A percentile compares a stretch with the other conserved stretches of the same genome.
Conservation (phyloP, 2,329 filamentous ascomycete species). For the Neopestalotiopsis sp. region DNA sequence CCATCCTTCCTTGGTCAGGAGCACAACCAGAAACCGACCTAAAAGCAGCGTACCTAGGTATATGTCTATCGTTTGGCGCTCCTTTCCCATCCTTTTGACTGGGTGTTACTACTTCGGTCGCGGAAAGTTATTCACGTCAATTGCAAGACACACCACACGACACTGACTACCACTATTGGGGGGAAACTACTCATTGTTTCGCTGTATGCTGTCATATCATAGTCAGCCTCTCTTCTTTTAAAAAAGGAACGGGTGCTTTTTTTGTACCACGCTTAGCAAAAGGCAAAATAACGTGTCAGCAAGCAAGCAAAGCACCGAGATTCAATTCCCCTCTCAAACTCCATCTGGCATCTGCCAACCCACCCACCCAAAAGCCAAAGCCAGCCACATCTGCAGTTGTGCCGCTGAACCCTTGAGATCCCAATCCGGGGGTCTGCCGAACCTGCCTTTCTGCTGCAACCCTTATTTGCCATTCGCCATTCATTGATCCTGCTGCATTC, state of each 20-base stretch:
- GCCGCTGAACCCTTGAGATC: conserved; percentile 8
- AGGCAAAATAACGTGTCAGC: neutral
- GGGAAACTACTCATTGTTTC: neutral
- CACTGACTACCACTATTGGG: neutral
- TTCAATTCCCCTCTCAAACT: too few species aligned
- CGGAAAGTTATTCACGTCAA: neutral
- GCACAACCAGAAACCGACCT: neutral
- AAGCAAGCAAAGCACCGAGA: too few species aligned
- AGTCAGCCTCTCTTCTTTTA: conserved; percentile 1
- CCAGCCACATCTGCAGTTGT: neutral
- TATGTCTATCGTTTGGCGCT: neutral
- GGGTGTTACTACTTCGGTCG: neutral
- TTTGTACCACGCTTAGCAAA: neutral
- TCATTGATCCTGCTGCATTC: conserved; percentile 14
- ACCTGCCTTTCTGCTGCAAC: neutral
- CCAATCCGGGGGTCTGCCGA: neutral
- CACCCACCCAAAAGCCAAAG: too few species aligned
- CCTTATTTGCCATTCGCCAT: conserved; percentile 5
- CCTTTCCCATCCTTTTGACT: neutral
- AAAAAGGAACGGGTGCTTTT: neutral
- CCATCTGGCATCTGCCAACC: too few species aligned
- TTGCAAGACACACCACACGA: neutral
- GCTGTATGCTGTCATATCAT: neutral
- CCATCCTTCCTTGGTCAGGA: conserved; percentile 3
- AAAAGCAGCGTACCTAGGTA: neutral